Base-by-base conservation (phyloP, 2,329 filamentous ascomycete species). In the Cordyceps tenuipes region DNA sequence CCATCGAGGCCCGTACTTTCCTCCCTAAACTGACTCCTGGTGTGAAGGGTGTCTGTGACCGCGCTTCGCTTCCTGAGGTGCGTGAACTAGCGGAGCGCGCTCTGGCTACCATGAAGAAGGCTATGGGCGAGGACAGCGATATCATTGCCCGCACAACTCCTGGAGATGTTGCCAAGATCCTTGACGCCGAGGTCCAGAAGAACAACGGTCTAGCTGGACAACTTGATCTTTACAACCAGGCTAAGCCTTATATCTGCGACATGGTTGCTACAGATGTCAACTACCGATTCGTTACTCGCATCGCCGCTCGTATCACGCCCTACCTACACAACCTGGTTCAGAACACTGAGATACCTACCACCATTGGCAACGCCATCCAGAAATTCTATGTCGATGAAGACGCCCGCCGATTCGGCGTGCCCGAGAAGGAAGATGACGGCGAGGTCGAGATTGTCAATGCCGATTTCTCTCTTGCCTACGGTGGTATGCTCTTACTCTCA, bases 391-490 rank as follows among this genome's bases (percentile, higher is more conserved):
- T 93, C 26, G 86, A 86, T 0, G 92, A 97, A 74, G 93, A 97
- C 66, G 80, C 90, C 69, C 89, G 91, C 73, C 94, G 90, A 70
- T 95, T 85, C 68, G 93, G 92, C 64, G 85, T 88, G 58, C 90
- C 91, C 2, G 81, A 90, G 65, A 89, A 92, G 73, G 90, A 94
- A 63, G 91, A 97, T 62, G 90, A 95, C 62, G 92, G 91, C 62
- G 94, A 99, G 76, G 81, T 88, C 23, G 94, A 97, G 75, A 96
- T 99, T 70, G 94, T 99, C 71, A 97, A 99, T 69, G 93, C 94
- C 50, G 89, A 94, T 71, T 99, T 99, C 79, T 99, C 94, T 21
- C 84, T 99, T 26, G 94, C 92, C 52, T 99, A 99, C 70, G 94
- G 94, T 72, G 94, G 94, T 69, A 97, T 97, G 92, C 84, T 99